These are phyloP conservation scores for Ceraceosorus bombacis DNA, from an alignment of 1,284 basidiomycete species.

Conservation along the genomic window DNA sequence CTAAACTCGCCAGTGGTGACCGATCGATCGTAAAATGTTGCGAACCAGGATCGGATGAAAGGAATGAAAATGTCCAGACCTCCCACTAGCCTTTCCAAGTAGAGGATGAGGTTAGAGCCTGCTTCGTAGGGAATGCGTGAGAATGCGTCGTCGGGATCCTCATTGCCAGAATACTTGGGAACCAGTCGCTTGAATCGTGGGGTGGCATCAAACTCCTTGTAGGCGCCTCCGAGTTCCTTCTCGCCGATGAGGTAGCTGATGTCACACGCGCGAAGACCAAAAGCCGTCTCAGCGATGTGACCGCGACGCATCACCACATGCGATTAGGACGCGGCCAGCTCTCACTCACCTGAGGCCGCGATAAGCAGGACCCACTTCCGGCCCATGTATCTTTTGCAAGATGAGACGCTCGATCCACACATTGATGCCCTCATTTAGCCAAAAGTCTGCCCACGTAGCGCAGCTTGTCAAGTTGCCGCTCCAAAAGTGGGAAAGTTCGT, in stretches of 20 bases:
- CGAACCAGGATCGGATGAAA: conserved; percentile 65
- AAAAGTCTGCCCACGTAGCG: conserved; percentile 43
- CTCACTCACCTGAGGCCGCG: conserved; percentile 58
- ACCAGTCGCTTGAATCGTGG: conserved; percentile 78
- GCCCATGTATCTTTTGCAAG: conserved; percentile 62
- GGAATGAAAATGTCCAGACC: conserved; percentile 63
- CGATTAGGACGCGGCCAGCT: no score
- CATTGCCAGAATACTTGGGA: conserved; percentile 72
- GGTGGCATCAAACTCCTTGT: conserved; percentile 52
- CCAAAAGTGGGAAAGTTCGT: conserved; percentile 47
- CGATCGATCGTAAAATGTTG: conserved; percentile 58
- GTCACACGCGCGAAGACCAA: no score
- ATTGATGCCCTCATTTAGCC: conserved; percentile 64
- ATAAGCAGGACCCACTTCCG: conserved; percentile 55
- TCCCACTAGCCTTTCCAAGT: conserved; percentile 67
- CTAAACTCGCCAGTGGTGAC: conserved; percentile 86
- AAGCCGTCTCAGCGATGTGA: no score
- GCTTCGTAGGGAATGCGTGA: conserved; percentile 66
- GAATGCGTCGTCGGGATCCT: conserved; percentile 55
- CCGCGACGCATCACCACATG: no score
- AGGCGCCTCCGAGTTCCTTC: conserved; percentile 65
- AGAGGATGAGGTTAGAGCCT: conserved; percentile 63
- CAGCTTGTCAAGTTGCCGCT: conserved; percentile 44
- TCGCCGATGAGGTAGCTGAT: conserved; percentile 64
- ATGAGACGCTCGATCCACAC: conserved; percentile 86